Conservation (phyloP, 768 basidiomycete genomes). For the Russula dissimulans region DNA sequence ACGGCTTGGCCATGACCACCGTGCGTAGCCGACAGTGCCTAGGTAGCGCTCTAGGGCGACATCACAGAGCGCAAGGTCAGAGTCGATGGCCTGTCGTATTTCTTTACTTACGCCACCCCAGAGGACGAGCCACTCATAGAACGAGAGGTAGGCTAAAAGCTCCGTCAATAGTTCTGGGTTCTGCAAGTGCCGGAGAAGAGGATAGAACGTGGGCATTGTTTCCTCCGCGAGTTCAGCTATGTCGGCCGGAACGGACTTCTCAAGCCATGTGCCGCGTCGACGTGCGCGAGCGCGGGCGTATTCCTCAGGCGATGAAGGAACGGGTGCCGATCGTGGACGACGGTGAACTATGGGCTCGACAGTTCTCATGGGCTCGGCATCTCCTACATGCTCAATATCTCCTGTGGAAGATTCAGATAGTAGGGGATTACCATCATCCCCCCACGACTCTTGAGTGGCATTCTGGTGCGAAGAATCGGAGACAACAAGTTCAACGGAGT, state of each 20-base stretch:
- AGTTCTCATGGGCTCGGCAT: too few species aligned
- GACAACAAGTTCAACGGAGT: neutral
- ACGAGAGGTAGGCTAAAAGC: conserved; percentile 56
- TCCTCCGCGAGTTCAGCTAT: conserved; percentile 28
- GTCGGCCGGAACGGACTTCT: conserved; percentile 30
- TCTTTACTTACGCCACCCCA: conserved; percentile 44
- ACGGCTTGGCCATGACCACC: conserved; percentile 44
- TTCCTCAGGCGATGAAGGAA: conserved; percentile 29
- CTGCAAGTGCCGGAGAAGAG: conserved; percentile 47
- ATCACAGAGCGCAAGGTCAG: conserved; percentile 46
- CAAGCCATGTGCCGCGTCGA: conserved; percentile 33
- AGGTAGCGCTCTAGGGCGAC: conserved; percentile 60
- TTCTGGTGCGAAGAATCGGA: neutral
- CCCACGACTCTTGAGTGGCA: neutral
- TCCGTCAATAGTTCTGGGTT: conserved; percentile 42
- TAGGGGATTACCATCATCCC: neutral
- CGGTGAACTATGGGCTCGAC: neutral
- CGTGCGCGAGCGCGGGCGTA: conserved; percentile 34
- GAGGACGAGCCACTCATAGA: conserved; percentile 61
- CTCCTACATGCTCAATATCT: neutral
- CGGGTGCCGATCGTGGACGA: conserved; percentile 13
- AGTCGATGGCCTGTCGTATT: conserved; percentile 41
- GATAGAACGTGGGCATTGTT: conserved; percentile 31
- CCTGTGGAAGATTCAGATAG: neutral
- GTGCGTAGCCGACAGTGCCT: conserved; percentile 58